Base-by-base conservation (phyloP, 2,329 filamentous ascomycete species). In the Aspergillus flavus region DNA sequence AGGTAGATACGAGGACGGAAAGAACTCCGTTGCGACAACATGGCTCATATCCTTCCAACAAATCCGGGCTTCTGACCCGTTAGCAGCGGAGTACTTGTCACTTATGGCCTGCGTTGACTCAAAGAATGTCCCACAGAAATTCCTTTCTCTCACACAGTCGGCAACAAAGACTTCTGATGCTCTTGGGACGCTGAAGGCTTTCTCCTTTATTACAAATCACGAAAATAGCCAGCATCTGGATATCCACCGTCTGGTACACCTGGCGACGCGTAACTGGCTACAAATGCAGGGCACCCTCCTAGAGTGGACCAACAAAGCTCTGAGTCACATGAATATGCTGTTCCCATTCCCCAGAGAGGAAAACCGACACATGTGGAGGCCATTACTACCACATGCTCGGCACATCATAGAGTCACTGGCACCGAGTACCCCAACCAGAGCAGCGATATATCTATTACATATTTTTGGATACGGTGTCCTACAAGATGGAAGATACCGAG, bases 11-110 rank as follows among this genome's bases (percentile, higher is more conserved):
- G 14, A 14, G 16, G 28, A 50, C 5, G 21, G 16, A 6, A 36
- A 58, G 41, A 58, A 58, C 48, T 7, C 43, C 3, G 16, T 58
- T 10, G 57, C 43, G 32, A 11, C 26, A 36, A 58, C 26, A 5
- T 58, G 43, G 43, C 43, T 58, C 32, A 58, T 58, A 16, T 58
- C 26, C 21, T 58, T 58, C 23, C 11, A 58, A 12, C 26, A 58
- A 23, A 58, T 58, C 4, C 28, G 12, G 16, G 23, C 12, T 16
- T 46, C 16, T 11, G 43, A 36, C 32, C 5, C 34, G 1, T 21
- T 58, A 28, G 43, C 43, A 23, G 41, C 45, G 14, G 43, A 58
- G 28, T 50, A 32, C 14, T 16, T 58, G 16, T 34, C 23, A 23
- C 30, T 58, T 21, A 58, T 58, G 26, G 41, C 57, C 11, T 58